Evolutionary conservation across 352 stramenopile species (phyloP).

Genomic region (Globisporangium emineosum): DNA sequence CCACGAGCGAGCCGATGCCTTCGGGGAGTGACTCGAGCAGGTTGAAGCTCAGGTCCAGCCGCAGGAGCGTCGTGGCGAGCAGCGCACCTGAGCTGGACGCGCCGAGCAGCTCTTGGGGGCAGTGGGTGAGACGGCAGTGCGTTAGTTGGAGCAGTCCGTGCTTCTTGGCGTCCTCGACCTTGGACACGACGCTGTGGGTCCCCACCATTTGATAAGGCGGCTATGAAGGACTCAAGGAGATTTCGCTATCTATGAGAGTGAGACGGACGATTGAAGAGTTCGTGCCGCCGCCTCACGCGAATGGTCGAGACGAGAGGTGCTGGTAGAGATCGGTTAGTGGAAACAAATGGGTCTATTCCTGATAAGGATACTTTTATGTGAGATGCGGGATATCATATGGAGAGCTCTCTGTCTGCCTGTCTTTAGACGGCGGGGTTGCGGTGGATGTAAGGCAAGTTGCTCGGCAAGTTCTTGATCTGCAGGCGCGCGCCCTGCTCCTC

Average conservation of each 20-base stretch:
- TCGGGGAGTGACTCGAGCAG: slow-evolving; percentile 54
- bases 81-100: slow-evolving; percentile 16
- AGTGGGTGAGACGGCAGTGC: slow-evolving; percentile 37
- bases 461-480: slow-evolving; percentile 86
- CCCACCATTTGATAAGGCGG: no score
- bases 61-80: slow-evolving; percentile 40
- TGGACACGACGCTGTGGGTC: slow-evolving; percentile 28
- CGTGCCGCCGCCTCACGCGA: no score
- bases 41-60: slow-evolving; percentile 85
- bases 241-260: background rate
- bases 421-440: slow-evolving; percentile 89
- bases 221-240: no score
- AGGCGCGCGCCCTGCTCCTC: slow-evolving; percentile 86
- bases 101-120: slow-evolving; percentile 37
- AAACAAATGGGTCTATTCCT: background rate
- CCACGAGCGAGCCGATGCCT: slow-evolving; percentile 44
- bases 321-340: background rate
- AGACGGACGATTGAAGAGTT: background rate
- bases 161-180: slow-evolving; percentile 56
- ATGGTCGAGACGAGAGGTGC: background rate
- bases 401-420: background rate
- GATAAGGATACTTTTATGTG: background rate
- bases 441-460: slow-evolving; percentile 94
- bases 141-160: slow-evolving; percentile 60
- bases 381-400: background rate